Conservation (phyloP, 1,284 basidiomycete genomes). For the Bjerkandera adusta region DNA sequence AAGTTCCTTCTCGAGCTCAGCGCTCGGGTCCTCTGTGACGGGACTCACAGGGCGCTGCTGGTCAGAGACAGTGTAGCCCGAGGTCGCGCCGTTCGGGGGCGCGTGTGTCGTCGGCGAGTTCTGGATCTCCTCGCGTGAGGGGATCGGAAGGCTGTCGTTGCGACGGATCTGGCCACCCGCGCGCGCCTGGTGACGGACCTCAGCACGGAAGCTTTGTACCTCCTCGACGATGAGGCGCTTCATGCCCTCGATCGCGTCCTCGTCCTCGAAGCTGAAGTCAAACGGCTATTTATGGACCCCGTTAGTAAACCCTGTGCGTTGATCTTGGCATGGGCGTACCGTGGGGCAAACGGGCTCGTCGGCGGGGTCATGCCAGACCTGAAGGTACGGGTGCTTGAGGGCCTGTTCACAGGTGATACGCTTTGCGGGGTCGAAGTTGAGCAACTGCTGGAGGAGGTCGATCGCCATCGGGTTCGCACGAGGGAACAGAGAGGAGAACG, state of each 20-base stretch:
- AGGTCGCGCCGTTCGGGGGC: constrained; percentile 65
- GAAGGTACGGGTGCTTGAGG: constrained; percentile 90
- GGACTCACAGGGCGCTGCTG: constrained; percentile 48
- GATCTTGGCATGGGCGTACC: constrained; percentile 9
- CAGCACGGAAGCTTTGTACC: constrained; percentile 84
- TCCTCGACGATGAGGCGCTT: constrained; percentile 93
- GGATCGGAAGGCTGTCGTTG: constrained; percentile 77
- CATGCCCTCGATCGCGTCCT: constrained; percentile 98
- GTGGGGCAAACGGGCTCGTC: constrained; percentile 76
- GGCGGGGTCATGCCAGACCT: constrained; percentile 94
- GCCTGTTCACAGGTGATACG: constrained; percentile 97
- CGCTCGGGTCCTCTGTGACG: constrained; percentile 82
- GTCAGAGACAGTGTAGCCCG: constrained; percentile 48
- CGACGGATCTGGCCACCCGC: constrained; percentile 65
- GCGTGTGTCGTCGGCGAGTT: constrained; percentile 69
- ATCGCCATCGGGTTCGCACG: constrained; percentile 92
- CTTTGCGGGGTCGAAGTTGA: constrained; percentile 95
- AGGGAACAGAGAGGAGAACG: constrained; percentile 90
- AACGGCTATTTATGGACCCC: constrained; percentile 73
- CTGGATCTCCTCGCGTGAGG: constrained; percentile 75
- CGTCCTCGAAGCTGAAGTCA: constrained; percentile 97
- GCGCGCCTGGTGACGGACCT: constrained; percentile 80
- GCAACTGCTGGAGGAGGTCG: constrained; percentile 87
- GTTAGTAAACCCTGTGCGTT: background rate
- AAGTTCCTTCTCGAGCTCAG: constrained; percentile 83